Conservation (phyloP, 2,329 filamentous ascomycete genomes). For the Aspergillus pseudoglaucus region DNA sequence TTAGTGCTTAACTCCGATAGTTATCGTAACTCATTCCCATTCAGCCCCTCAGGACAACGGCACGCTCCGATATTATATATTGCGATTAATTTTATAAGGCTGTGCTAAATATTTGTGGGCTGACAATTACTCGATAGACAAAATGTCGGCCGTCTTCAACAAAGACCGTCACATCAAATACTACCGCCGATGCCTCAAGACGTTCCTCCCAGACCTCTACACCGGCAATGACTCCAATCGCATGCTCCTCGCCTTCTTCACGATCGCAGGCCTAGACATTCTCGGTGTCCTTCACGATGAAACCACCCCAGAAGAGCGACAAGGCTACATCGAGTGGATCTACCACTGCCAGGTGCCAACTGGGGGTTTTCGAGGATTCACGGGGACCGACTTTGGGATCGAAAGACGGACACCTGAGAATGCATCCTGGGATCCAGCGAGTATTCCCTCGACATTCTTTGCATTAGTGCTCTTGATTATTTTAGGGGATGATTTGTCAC, state of each 20-base stretch:
- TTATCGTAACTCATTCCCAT: neutral
- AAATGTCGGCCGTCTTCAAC: slow-evolving; percentile 20
- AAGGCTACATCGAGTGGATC: slow-evolving; percentile 65
- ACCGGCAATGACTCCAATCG: slow-evolving; percentile 85
- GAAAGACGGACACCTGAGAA: slow-evolving; percentile 46
- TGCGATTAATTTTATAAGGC: neutral
- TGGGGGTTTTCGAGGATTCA: slow-evolving; percentile 84
- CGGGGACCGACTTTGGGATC: slow-evolving; percentile 55
- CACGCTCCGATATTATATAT: neutral
- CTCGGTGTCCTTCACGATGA: slow-evolving; percentile 58
- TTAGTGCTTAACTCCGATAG: neutral
- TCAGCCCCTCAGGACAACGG: neutral
- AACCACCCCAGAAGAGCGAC: slow-evolving; percentile 48
- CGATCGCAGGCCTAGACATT: slow-evolving; percentile 75
- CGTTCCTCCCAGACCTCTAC: slow-evolving; percentile 73
- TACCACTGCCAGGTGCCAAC: slow-evolving; percentile 76
- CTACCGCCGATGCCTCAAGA: slow-evolving; percentile 83
- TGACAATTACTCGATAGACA: neutral
- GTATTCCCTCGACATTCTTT: slow-evolving; percentile 83
- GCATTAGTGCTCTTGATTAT: slow-evolving; percentile 68
- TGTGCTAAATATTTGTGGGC: slow-evolving; percentile 15
- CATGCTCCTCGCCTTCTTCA: slow-evolving; percentile 85
- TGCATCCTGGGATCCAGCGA: slow-evolving; percentile 64
- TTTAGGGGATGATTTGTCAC: slow-evolving; percentile 56
- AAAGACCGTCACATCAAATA: slow-evolving; percentile 73